phyloP scores from a whole-genome alignment of 2,329 filamentous ascomycete species.

The Xylariomycetidae sp. region DNA sequence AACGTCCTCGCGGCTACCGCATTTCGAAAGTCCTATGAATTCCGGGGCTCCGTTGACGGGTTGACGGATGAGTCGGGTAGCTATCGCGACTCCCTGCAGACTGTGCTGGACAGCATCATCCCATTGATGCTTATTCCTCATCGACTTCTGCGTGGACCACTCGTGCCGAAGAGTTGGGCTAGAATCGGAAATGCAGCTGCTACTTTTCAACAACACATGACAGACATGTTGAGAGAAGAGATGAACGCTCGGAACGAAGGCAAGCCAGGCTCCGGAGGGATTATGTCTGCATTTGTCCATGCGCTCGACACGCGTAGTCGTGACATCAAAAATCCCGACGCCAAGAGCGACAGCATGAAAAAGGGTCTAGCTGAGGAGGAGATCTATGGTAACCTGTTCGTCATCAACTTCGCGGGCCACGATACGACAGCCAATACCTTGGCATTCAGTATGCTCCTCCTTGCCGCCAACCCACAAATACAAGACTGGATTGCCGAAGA shows the following conservation, averaged over 20 bases:
- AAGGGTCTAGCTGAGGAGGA: conserved; percentile 13
- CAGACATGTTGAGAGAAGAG: conserved; percentile 19
- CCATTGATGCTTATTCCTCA: conserved; percentile 18
- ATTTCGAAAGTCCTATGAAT: conserved; percentile 20
- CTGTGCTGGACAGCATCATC: conserved; percentile 22
- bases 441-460: conserved; percentile 13
- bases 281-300: conserved; percentile 18
- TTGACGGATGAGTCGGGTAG: conserved; percentile 6
- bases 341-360: no score
- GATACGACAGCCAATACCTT: conserved; percentile 23
- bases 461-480: conserved; percentile 15
- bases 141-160: conserved; percentile 6
- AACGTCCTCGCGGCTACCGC: conserved; percentile 23
- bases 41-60: conserved; percentile 12
- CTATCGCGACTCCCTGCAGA: conserved; percentile 22
- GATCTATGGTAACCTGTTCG: conserved; percentile 21
- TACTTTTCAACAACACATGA: conserved; percentile 19
- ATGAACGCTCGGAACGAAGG: conserved; percentile 10
- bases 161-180: conserved; percentile 10
- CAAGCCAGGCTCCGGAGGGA: conserved; percentile 17
- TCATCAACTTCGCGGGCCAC: conserved; percentile 25
- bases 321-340: no score
- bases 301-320: conserved; percentile 12
- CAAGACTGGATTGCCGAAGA: conserved; percentile 15
- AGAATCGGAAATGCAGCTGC: conserved; percentile 14